Evolutionary conservation across 2,329 filamentous ascomycete genomes (phyloP), one percentile per base, ranked within the genome.

Genomic region (Fusarium sp.): DNA sequence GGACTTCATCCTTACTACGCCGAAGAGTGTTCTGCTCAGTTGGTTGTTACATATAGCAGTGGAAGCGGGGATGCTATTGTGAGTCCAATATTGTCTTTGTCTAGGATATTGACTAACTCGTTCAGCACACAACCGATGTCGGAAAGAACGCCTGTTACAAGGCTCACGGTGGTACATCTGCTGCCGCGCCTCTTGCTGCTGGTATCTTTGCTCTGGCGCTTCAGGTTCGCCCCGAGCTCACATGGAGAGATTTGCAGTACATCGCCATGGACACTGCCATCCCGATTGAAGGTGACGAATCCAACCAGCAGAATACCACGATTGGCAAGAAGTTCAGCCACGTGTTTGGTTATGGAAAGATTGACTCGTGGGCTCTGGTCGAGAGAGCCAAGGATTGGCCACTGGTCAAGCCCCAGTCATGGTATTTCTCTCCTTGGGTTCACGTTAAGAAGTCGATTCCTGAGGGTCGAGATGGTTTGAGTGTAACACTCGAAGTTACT

Each of bases 21-120:
- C 1, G 96, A 99, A 82, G 92, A 94, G 71, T 99, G 96, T 84
- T 98, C 95, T 7, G 96, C 96, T 28, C 94, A 97, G 80, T 86
- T 99, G 51, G 95, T 98, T 6, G 96, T 99, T 15, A 97, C 96
- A 0, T 99, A 98, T 82, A 98, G 95, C 79, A 98, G 95, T 82
- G 96, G 96, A 64, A 91, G 91, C 73, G 91, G 91, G 53, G 95
- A 97, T 82, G 90, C 93, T 18, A 99, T 99, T 78, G 88, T 90
- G 81, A 82, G 88, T 83, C 30, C 54, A 24, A 42, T 50, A 24
- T 24, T 38, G 57, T n/a, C 47, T 3, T 20, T 4, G 33, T 33
- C 35, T n/a, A 18, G 14, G 12, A 30, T 24, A 13, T 61, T 62
- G 44, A 16, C 71, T 72, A 55, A 77, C 58, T 20, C 11, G 22